These are phyloP conservation scores for Danielia reshetovae DNA, from an alignment of 805 yeast species.

Conservation along the genomic window DNA sequence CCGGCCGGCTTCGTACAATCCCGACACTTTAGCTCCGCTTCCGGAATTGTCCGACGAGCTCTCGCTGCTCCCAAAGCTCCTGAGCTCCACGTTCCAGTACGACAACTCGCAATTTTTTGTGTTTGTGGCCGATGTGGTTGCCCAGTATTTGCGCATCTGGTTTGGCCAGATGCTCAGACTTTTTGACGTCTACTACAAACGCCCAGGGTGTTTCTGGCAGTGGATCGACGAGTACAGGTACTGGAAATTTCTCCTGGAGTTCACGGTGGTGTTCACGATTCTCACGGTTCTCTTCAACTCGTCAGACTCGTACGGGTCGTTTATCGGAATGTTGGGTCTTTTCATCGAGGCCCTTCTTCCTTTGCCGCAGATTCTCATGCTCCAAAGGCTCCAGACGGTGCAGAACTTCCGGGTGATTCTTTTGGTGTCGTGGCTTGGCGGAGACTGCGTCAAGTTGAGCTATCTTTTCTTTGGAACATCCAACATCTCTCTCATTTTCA, in stretches of 20 bases:
- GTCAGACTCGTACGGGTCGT: constrained; percentile 38
- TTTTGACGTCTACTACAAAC: constrained; percentile 64
- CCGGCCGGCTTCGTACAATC: constrained; percentile 40
- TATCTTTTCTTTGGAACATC: constrained; percentile 75
- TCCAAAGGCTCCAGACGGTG: constrained; percentile 61
- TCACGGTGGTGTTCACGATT: constrained; percentile 37
- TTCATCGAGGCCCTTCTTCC: constrained; percentile 72
- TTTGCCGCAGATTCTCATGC: constrained; percentile 70
- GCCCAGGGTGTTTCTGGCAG: constrained; percentile 80
- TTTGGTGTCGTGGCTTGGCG: constrained; percentile 81
- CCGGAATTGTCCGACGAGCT: constrained; percentile 29
- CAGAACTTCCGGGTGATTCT: constrained; percentile 77
- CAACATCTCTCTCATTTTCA: constrained; percentile 60
- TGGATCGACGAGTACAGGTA: constrained; percentile 61
- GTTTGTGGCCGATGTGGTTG: constrained; percentile 4
- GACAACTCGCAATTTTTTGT: constrained; percentile 6
- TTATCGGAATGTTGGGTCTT: constrained; percentile 61
- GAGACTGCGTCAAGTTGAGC: constrained; percentile 75
- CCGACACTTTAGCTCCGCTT: constrained; percentile 26
- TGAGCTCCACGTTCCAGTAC: constrained; percentile 7
- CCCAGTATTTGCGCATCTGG: constrained; percentile 10
- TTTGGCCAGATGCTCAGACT: constrained; percentile 42
- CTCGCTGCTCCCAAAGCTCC: constrained; percentile 9
- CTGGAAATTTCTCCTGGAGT: constrained; percentile 59
- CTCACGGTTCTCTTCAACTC: constrained; percentile 39